Evolutionary conservation across 345 rosid species (phyloP).

Genomic region (Populus simonii): DNA sequence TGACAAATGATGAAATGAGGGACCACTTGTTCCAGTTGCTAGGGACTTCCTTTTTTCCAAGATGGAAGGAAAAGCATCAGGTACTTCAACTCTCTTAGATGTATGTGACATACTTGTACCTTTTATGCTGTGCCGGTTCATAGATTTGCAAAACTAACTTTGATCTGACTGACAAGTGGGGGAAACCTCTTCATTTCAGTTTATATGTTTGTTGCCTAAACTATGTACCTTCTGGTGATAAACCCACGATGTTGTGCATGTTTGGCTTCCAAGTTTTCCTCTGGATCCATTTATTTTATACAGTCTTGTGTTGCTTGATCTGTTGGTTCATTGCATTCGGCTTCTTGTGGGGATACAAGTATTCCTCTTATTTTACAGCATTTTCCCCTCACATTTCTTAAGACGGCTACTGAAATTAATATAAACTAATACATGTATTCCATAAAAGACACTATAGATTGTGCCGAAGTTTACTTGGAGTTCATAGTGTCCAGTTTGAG

Average conservation of each 20-base stretch:
- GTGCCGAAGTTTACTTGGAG: not conserved
- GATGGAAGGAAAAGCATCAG: conserved; percentile 99
- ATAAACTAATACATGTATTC: not conserved
- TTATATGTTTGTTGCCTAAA: not conserved
- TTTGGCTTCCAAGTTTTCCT: not conserved
- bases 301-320: not conserved
- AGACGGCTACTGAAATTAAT: not conserved
- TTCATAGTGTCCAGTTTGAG: not conserved
- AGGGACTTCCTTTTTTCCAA: conserved; percentile 85
- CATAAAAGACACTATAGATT: not conserved
- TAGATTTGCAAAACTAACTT: not conserved
- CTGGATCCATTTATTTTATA: not conserved
- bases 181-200: not conserved
- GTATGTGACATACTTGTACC: too few relatives aligned
- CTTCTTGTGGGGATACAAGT: too few relatives aligned
- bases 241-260: not conserved
- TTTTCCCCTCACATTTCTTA: not conserved
- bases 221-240: not conserved
- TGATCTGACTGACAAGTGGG: not conserved
- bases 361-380: not conserved
- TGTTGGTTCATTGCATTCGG: too few relatives aligned
- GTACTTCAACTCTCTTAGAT: conserved; percentile 25
- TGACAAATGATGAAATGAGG: conserved; percentile 97
- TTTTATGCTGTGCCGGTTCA: not conserved
- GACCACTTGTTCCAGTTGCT: conserved; percentile 91